Base-by-base conservation (phyloP, 768 basidiomycete genomes). In the Sarcodon sp. region DNA sequence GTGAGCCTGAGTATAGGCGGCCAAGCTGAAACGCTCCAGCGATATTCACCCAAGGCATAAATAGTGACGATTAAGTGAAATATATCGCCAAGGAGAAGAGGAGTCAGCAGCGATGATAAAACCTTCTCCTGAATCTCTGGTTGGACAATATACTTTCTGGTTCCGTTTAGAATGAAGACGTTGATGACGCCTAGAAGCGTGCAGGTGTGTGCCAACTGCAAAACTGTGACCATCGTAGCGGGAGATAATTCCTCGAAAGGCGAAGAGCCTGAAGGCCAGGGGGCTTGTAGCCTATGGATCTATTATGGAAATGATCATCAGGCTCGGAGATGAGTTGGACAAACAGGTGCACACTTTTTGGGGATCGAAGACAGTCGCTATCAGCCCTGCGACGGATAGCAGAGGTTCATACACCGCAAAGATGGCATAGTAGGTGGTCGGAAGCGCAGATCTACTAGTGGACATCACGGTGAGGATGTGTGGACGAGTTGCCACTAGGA, bases 161-260 rank as follows among this genome's bases (percentile, higher is more conserved):
- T 70, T 8, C 81, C 70, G 15, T 72, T 69, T 47, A 88, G 71
- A 43, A 87, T 62, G 60, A 79, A 86, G 49, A 77, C 55, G 57
- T 87, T 87, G 50, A 87, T 58, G 49, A 83, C 56, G 10, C 86
- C 86, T 53, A 87, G 61, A 27, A 88, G 76, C 36, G 76, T 82
- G 54, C 83, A 85, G 45, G 83, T 83, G 54, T 87, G 81, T 1
- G 80, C 83, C 47, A 88, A 79, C 57, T 88, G 86, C 43, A 83
- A 63, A 51, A 84, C 66, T 1, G 83, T 84, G 44, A 87, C 80
- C 18, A 76, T 60, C 10, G 84, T 79, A 1, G 85, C 84, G 33
- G 57, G 70, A 1, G 80, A 76, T 13, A 85, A 67, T 33, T 57
- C 65, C 33, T 63, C 56, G 12, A 76, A 73, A 34, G 82, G 77